phyloP scores from a whole-genome alignment of 1,284 basidiomycete genomes.

The Kalmanozyma brasiliensis region DNA sequence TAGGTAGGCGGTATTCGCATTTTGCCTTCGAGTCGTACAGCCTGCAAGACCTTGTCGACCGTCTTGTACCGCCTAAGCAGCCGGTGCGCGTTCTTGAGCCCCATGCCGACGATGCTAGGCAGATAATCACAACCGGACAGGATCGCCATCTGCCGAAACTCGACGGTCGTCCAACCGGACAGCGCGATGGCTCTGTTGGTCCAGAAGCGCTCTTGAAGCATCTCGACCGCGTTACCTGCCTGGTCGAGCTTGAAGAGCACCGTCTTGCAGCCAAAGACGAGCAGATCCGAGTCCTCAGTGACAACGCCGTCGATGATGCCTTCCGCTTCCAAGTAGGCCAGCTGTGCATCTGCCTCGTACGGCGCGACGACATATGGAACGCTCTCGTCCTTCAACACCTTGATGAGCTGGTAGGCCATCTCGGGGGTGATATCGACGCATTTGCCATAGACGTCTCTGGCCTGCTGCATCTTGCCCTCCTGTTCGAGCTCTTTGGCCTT shows the following conservation, averaged over 20 bases:
- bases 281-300: conserved; percentile 97
- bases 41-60: conserved; percentile 84
- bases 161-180: conserved; percentile 84
- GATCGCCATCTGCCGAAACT: conserved; percentile 95
- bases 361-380: conserved; percentile 87
- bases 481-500: conserved; percentile 79
- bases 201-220: conserved; percentile 82
- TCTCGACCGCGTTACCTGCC: conserved; percentile 78
- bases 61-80: conserved; percentile 86
- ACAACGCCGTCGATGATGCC: conserved; percentile 90
- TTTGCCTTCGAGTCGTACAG: conserved; percentile 84
- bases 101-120: conserved; percentile 68
- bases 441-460: conserved; percentile 88
- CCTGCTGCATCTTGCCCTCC: conserved; percentile 81
- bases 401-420: conserved; percentile 97
- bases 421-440: conserved; percentile 95
- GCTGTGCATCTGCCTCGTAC: conserved; percentile 97
- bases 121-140: conserved; percentile 95
- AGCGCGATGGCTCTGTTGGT: conserved; percentile 81
- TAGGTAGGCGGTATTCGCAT: conserved; percentile 78
- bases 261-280: conserved; percentile 91
- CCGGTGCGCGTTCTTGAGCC: conserved; percentile 84
- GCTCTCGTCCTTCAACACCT: conserved; percentile 72
- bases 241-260: conserved; percentile 66
- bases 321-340: conserved; percentile 86